A percentile compares a stretch with the other conserved stretches of the same genome.
Conservation (phyloP, 345 rosid genomes). For the Gossypium raimondii region DNA sequence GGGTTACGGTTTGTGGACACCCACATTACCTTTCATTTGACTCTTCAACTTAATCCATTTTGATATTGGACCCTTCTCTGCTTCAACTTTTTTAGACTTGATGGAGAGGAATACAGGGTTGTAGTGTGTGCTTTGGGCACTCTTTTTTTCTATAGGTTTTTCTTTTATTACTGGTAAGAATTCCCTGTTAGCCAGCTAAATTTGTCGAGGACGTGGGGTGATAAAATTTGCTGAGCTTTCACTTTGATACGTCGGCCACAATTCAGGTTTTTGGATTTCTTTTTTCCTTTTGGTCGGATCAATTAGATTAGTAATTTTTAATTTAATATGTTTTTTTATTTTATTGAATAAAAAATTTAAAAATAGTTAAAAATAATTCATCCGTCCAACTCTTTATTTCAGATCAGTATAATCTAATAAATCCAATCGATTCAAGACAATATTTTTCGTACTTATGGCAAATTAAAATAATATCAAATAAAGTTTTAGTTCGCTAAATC, state of each 20-base stretch:
- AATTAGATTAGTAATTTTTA: not conserved
- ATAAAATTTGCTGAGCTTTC: not conserved
- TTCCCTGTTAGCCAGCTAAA: not conserved
- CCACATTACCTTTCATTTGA: conserved; percentile 1
- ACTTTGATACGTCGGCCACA: not conserved
- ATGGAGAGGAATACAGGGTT: not conserved
- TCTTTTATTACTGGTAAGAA: not conserved
- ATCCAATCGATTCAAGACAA: no score
- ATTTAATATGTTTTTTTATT: not conserved
- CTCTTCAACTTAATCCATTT: not conserved
- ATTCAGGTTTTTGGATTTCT: not conserved
- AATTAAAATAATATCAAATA: no score
- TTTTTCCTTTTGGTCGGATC: not conserved
- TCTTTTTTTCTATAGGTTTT: not conserved
- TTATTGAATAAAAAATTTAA: not conserved
- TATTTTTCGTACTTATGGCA: no score
- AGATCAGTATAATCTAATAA: no score
- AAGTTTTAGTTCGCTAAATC: no score
- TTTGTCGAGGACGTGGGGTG: not conserved
- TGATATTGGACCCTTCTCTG: not conserved
- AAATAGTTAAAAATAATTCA: no score
- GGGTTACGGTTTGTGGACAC: not conserved
- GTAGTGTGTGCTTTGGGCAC: not conserved
- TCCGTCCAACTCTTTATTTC: no score
- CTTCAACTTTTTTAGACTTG: not conserved